phyloP scores from a whole-genome alignment of 1,284 basidiomycete species.

The Mycena sp. region DNA sequence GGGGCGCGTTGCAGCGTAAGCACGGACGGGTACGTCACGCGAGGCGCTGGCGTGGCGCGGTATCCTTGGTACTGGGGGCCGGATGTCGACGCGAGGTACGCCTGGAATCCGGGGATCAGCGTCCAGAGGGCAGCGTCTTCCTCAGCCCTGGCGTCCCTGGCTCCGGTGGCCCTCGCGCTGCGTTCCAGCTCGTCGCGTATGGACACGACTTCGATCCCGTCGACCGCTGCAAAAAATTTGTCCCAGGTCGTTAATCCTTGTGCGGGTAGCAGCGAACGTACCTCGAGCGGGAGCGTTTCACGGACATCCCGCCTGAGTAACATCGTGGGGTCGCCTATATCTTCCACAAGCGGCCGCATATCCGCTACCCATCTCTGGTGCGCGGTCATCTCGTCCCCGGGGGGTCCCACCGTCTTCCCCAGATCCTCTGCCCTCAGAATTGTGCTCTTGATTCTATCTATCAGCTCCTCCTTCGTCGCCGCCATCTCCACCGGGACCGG shows the following conservation, averaged over 20 bases:
- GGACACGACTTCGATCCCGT: not conserved
- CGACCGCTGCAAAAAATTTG: not conserved
- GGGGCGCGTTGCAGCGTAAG: not conserved
- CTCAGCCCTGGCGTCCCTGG: not conserved
- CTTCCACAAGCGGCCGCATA: not conserved
- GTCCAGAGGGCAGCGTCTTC: not conserved
- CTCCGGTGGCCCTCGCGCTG: not conserved
- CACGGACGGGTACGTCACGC: not conserved
- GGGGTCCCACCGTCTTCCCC: not conserved
- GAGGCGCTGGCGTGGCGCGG: not conserved
- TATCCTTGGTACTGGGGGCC: too few species aligned
- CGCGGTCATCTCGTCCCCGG: not conserved
- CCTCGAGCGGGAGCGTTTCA: constrained; percentile 1
- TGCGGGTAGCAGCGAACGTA: not conserved
- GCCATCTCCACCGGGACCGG: too few species aligned
- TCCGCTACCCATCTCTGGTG: not conserved
- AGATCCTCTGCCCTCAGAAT: not conserved
- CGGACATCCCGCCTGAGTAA: not conserved
- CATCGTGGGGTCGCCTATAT: not conserved
- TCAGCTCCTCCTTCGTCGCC: too few species aligned
- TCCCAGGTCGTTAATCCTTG: too few species aligned
- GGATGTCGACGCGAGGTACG: not conserved
- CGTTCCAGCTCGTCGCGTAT: not conserved
- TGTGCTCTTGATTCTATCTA: too few species aligned
- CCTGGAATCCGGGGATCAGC: not conserved